Percentiles rank a stretch among this genome's conserved stretches.
Evolutionary conservation across 2,329 filamentous ascomycete species (phyloP).

Genomic region (Neofusicoccum ribis): DNA sequence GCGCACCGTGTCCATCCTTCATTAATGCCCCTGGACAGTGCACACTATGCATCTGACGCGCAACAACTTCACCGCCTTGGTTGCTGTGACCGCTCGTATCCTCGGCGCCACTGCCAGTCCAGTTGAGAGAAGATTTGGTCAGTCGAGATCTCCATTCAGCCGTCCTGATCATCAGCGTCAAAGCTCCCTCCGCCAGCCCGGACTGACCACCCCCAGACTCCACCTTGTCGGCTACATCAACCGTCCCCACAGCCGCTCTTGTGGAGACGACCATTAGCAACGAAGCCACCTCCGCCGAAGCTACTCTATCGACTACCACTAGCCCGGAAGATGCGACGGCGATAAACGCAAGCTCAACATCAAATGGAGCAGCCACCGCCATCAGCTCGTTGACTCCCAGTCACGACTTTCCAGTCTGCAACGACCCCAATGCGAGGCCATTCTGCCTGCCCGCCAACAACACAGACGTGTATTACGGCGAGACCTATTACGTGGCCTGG

Average conservation of each 20-base stretch:
- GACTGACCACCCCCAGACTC: slow-evolving; percentile 19
- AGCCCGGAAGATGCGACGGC: neutral
- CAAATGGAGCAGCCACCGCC: neutral
- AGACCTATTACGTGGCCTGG: slow-evolving; percentile 36
- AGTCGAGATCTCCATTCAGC: slow-evolving; percentile 10
- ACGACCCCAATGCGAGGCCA: slow-evolving; percentile 27
- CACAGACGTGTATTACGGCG: slow-evolving; percentile 36
- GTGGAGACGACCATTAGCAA: slow-evolving; percentile 26
- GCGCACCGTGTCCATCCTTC: slow-evolving; percentile 7
- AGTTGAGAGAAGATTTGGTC: slow-evolving; percentile 27
- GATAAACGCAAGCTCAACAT: neutral
- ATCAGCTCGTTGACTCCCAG: slow-evolving; percentile 19
- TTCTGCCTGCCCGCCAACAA: slow-evolving; percentile 40
- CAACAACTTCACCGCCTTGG: slow-evolving; percentile 20
- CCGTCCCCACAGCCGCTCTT: slow-evolving; percentile 23
- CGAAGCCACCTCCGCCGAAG: slow-evolving; percentile 24
- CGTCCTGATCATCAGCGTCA: neutral
- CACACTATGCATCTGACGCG: slow-evolving; percentile 24
- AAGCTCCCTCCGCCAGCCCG: slow-evolving; percentile 4
- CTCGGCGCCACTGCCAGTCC: slow-evolving; percentile 27
- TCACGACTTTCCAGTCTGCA: slow-evolving; percentile 36
- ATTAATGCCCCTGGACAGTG: neutral
- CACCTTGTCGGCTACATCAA: slow-evolving; percentile 21
- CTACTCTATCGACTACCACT: slow-evolving; percentile 23
- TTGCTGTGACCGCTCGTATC: slow-evolving; percentile 22